Percentiles rank a stretch among this genome's conserved stretches.
phyloP scores from a whole-genome alignment of 2,329 filamentous ascomycete genomes.

The Curvularia verruculosa region DNA sequence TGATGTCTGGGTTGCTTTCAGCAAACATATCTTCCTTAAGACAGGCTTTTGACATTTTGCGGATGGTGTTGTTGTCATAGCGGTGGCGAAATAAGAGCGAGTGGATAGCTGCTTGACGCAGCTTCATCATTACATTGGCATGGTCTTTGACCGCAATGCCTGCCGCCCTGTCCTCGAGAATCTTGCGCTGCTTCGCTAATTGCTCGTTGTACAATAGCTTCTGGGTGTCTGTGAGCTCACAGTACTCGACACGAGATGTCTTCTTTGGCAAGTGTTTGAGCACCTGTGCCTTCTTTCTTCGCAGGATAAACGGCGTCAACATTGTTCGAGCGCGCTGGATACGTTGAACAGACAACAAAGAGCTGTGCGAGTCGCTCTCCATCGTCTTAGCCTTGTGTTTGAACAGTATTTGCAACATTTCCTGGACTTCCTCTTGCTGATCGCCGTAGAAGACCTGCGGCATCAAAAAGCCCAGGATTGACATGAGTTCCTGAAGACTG shows the following conservation, averaged over 20 bases:
- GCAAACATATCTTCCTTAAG: constrained; percentile 69
- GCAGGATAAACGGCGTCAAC: constrained; percentile 91
- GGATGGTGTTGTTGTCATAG: constrained; percentile 76
- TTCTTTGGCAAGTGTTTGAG: constrained; percentile 82
- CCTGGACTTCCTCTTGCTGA: constrained; percentile 68
- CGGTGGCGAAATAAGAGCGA: constrained; percentile 83
- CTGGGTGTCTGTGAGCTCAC: constrained; percentile 77
- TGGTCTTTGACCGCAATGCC: constrained; percentile 62
- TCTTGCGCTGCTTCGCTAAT: constrained; percentile 66
- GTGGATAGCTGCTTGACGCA: constrained; percentile 91
- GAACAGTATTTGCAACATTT: constrained; percentile 86
- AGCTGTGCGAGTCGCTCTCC: constrained; percentile 72
- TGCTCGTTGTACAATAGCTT: constrained; percentile 73
- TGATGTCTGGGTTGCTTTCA: constrained; percentile 57
- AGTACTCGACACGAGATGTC: constrained; percentile 77
- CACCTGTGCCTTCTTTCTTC: constrained; percentile 91
- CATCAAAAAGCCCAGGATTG: constrained; percentile 92
- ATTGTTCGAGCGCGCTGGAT: constrained; percentile 88
- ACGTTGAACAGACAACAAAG: constrained; percentile 83
- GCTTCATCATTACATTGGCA: constrained; percentile 74
- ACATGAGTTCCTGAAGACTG: constrained; percentile 89
- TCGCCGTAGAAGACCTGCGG: constrained; percentile 76
- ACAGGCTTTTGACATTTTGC: constrained; percentile 77
- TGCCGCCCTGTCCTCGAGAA: constrained; percentile 63
- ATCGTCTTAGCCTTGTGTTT: constrained; percentile 87